phyloP scores from a whole-genome alignment of 108 stramenopile species.

The Skeletonema tropicum region DNA sequence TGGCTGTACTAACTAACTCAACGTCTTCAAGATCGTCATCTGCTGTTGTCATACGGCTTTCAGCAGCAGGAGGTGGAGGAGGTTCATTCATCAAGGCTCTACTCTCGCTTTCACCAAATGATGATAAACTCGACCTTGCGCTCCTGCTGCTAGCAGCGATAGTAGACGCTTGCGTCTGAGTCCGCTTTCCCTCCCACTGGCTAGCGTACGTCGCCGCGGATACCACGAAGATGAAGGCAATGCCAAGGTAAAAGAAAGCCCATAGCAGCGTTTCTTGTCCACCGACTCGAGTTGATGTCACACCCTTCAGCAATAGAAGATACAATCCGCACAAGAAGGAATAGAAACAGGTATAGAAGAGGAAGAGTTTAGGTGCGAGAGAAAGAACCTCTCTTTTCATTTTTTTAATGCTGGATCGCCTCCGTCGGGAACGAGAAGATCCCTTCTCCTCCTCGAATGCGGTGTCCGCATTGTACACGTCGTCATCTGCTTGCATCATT shows the following conservation, averaged over 20 bases:
- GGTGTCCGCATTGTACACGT: too few relatives aligned
- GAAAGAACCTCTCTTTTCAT: background rate
- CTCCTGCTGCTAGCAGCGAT: too few relatives aligned
- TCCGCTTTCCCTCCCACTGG: background rate
- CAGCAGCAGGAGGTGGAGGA: background rate
- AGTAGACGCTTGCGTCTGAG: too few relatives aligned
- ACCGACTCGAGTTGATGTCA: background rate
- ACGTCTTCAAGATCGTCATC: background rate
- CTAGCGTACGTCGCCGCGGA: background rate
- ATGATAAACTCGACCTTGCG: background rate
- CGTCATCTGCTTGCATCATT: too few relatives aligned
- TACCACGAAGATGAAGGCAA: background rate
- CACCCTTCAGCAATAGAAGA: background rate
- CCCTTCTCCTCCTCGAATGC: background rate
- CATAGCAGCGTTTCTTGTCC: background rate
- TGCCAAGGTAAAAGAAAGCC: background rate
- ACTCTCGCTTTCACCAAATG: background rate
- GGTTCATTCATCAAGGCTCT: background rate
- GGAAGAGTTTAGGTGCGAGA: background rate
- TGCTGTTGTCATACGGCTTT: background rate
- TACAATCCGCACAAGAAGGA: background rate
- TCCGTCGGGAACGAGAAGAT: background rate
- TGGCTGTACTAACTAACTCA: background rate
- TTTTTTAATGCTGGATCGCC: background rate
- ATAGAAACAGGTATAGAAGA: background rate